Percentiles rank a stretch among this genome's conserved stretches.
Conservation (phyloP, 106 monocot genomes). For the Ottelia alismoides region DNA sequence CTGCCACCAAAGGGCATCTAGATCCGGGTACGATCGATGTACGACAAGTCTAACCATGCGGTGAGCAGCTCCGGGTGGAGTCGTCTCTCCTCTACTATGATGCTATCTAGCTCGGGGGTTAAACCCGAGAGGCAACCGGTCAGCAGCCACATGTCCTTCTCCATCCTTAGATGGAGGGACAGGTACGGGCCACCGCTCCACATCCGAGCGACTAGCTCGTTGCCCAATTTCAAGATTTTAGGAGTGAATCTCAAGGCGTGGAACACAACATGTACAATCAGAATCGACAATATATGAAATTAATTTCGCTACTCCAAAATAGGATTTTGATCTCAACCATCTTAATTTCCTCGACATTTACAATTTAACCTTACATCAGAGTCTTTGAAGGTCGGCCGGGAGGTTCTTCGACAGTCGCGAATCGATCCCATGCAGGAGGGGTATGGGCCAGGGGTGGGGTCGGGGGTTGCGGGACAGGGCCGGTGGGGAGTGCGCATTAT, state of each 20-base stretch:
- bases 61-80: slow-evolving; percentile 30
- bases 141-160: slow-evolving; percentile 38
- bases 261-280: no score
- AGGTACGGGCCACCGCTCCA: slow-evolving; percentile 21
- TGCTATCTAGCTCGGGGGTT: slow-evolving; percentile 12
- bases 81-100: slow-evolving; percentile 4
- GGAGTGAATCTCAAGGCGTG: slow-evolving; percentile 20
- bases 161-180: slow-evolving; percentile 33
- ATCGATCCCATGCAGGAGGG: slow-evolving; percentile 13
- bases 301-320: no score
- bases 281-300: no score
- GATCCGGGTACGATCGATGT: no score
- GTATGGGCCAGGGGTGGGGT: background rate
- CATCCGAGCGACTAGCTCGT: slow-evolving; percentile 16
- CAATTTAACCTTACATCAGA: slow-evolving; percentile 47
- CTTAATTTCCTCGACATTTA: no score
- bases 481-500: no score
- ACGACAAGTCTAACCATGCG: slow-evolving; percentile 11
- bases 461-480: background rate
- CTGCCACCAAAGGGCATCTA: no score
- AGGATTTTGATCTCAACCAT: no score
- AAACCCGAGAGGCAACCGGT: slow-evolving; percentile 34
- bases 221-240: slow-evolving; percentile 18
- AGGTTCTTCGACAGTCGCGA: slow-evolving; percentile 25
- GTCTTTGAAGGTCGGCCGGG: slow-evolving; percentile 24